phyloP scores from a whole-genome alignment of 108 stramenopile genomes.

The Nitzschia palea region DNA sequence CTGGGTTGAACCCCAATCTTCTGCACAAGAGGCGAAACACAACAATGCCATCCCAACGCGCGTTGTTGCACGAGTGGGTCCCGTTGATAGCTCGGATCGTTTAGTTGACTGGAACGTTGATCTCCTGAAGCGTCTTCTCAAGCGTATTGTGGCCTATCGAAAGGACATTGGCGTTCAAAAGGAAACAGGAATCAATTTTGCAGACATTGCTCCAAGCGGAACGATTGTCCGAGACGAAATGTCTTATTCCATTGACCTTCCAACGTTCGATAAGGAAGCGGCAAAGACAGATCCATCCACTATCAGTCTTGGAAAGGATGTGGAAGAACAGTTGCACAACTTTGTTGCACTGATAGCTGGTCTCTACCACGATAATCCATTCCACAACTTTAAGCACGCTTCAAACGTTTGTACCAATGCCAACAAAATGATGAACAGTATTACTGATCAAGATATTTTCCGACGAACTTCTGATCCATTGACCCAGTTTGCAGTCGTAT shows the following conservation, averaged over 20 bases:
- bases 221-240: conserved; percentile 12
- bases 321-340: conserved; percentile 15
- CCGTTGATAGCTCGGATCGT: conserved; percentile 1
- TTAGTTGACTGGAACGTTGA: conserved; percentile 28
- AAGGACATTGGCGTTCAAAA: conserved; percentile 6
- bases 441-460: conserved; percentile 9
- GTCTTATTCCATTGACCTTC: neutral
- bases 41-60: conserved; percentile 11
- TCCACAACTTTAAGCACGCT: conserved; percentile 50
- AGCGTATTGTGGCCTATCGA: conserved; percentile 20
- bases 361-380: conserved; percentile 28
- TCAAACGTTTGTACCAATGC: conserved; percentile 16
- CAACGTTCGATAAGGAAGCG: neutral
- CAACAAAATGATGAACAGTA: conserved; percentile 21
- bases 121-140: conserved; percentile 12
- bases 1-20: conserved; percentile 16
- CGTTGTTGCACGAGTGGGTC: neutral
- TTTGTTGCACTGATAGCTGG: conserved; percentile 10
- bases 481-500: conserved; percentile 44
- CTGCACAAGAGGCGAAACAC: conserved; percentile 11
- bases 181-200: neutral
- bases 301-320: conserved; percentile 10
- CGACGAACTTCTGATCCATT: conserved; percentile 38
- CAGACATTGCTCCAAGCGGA: neutral
- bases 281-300: neutral